Conservation (phyloP, 371 early-diverging fungal genomes). For the Phascolomyces articulosus region DNA sequence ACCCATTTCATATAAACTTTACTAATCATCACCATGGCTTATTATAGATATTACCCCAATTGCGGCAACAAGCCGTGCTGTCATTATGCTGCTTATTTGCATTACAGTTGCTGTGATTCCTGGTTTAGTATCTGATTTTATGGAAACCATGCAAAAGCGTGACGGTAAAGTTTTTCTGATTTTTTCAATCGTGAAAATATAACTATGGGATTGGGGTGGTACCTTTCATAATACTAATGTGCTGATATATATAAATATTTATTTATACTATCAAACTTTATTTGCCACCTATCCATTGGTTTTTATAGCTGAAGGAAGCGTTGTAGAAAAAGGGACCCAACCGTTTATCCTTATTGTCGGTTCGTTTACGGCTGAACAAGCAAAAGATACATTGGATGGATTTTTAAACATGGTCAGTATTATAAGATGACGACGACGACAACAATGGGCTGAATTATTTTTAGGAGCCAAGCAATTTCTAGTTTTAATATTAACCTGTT, state of each 20-base stretch:
- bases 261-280: background rate
- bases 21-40: too few relatives aligned
- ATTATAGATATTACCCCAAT: constrained; percentile 75
- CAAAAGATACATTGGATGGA: constrained; percentile 62
- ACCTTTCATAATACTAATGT: too few relatives aligned
- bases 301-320: constrained; percentile 41
- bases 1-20: too few relatives aligned
- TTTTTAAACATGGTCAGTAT: constrained; percentile 60
- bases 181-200: too few relatives aligned
- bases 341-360: constrained; percentile 73
- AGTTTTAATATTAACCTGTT: too few relatives aligned
- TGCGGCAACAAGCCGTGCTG: constrained; percentile 59
- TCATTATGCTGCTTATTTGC: constrained; percentile 71
- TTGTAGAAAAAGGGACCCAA: constrained; percentile 43
- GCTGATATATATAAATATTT: too few relatives aligned
- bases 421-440: too few relatives aligned
- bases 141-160: constrained; percentile 60
- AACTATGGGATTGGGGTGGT: too few relatives aligned
- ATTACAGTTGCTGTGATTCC: constrained; percentile 69
- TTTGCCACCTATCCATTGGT: background rate
- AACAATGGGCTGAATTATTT: too few relatives aligned
- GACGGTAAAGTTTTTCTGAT: constrained; percentile 33
- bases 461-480: too few relatives aligned
- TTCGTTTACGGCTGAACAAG: constrained; percentile 52
- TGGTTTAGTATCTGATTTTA: constrained; percentile 54